Percentiles rank a stretch among this genome's conserved stretches.
These are phyloP conservation scores for Thymus mandschuricus DNA, from an alignment of 257 asterid genomes.

Conservation along the genomic window DNA sequence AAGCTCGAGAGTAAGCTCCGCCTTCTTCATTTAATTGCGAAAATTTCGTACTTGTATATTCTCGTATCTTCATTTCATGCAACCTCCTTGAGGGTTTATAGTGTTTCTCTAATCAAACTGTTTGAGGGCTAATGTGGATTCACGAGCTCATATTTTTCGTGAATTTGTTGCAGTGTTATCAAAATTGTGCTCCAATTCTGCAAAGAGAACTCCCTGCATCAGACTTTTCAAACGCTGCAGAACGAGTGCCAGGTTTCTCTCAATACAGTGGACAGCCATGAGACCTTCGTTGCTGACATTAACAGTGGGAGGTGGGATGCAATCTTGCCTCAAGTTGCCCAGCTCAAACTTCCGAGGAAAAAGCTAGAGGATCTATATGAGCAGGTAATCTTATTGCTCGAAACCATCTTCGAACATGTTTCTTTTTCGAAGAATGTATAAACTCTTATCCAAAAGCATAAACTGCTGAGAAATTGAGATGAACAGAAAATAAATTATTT, in stretches of 20 bases:
- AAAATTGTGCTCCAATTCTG: conserved; percentile 97
- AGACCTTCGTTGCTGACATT: conserved; percentile 86
- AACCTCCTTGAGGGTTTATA: background rate
- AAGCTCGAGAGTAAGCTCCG: conserved; percentile 86
- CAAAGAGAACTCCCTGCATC: conserved; percentile 95
- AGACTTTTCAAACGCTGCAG: conserved; percentile 85
- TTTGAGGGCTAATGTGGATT: conserved; percentile 10
- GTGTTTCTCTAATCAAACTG: background rate
- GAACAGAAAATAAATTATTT: conserved; percentile 3
- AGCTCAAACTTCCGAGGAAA: conserved; percentile 90
- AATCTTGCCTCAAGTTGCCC: conserved; percentile 92
- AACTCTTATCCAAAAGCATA: background rate
- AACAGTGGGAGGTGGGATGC: conserved; percentile 99
- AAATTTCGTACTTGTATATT: background rate
- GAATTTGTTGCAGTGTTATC: conserved; percentile 68
- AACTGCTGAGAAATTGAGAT: background rate
- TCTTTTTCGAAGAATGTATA: background rate
- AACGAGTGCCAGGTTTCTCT: conserved; percentile 96
- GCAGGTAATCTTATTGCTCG: conserved; percentile 58
- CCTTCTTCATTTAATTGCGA: background rate
- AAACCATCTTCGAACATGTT: conserved; percentile 3
- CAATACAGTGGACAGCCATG: conserved; percentile 92
- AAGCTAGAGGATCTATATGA: conserved; percentile 92
- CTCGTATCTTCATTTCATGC: background rate
- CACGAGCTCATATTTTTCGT: background rate